Conservation (phyloP, 257 asterid species). For the Lycium barbarum region DNA sequence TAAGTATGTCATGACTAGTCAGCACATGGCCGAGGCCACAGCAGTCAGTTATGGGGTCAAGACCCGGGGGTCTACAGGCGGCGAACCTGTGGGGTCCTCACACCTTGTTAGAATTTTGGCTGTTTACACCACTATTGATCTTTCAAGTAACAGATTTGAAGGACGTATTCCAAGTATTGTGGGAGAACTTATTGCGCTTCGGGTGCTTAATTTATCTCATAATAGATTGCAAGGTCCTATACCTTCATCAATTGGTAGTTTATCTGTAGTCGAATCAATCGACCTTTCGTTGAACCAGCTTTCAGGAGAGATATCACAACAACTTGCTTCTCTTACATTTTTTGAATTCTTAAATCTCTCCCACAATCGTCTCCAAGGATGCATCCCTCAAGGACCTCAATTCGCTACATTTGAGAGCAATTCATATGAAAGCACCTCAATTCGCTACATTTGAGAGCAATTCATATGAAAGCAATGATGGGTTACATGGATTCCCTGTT, state of each 20-base stretch:
- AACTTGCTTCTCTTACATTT: background rate
- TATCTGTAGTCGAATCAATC: background rate
- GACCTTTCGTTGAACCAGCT: background rate
- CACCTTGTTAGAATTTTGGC: no score
- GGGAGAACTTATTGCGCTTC: background rate
- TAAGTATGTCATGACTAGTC: no score
- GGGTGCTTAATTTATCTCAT: background rate
- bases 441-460: background rate
- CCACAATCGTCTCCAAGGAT: background rate
- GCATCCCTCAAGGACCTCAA: background rate
- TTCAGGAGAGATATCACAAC: background rate
- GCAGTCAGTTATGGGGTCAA: no score
- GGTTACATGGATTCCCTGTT: background rate
- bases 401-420: no score
- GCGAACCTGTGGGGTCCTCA: no score
- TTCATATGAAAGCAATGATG: background rate
- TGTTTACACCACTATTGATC: background rate
- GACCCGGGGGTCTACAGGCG: no score
- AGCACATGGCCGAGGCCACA: no score
- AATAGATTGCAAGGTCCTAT: background rate
- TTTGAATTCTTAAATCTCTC: background rate
- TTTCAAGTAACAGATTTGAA: constrained; percentile 18
- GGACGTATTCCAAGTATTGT: background rate
- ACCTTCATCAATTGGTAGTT: background rate
- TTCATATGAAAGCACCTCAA: no score